Base-by-base conservation (phyloP, 2,329 filamentous ascomycete species). In the Diaporthe sp. region DNA sequence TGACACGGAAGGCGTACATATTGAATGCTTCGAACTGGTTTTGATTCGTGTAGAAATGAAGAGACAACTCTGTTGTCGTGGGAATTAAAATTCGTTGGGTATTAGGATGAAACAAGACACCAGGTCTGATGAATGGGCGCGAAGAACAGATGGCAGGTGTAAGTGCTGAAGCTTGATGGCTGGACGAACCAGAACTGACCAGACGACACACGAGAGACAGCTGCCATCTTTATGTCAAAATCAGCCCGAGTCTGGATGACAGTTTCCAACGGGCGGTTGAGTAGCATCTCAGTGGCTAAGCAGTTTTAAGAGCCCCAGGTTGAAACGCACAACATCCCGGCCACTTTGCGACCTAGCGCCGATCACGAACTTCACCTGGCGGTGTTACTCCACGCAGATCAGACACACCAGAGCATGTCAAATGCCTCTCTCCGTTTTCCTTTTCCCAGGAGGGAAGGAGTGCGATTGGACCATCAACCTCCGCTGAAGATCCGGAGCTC, bases 191-290 rank as follows among this genome's bases (percentile, higher is more conserved):
- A 54, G 13, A 54, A 28, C 15, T 40, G 15, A 54, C 64, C 64
- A 68, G 64, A 68, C 64, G 64, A 68, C 45, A 54, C 33, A 40
- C 9, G 45, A 7, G 64, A 52, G 64, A 68, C 64, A 68, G 64
- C 45, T 68, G 64, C 64, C 64, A 54, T 68, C 64, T 68, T 68
- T 68, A 68, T 68, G 64, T 68, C 64, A 68, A 68, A 68, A 68
- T 28, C 33, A 38, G 64, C n/a, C 33, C 47, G 50, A 68, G 45
- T 68, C 64, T 68, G 64, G 45, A 54, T 54, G 64, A 54, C 64
- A 52, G 22, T 68, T 68, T 38, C 47, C 45, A 52, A 68, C 64
- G 47, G 47, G 45, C 30, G 13, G 15, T 12, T 22, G 64, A 33
- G 64, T 68, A 54, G 64, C 33, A 68, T 54, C 45, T 68, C 33